Conservation (phyloP, 164 flowering plant species). For the Liriodendron chinense region DNA sequence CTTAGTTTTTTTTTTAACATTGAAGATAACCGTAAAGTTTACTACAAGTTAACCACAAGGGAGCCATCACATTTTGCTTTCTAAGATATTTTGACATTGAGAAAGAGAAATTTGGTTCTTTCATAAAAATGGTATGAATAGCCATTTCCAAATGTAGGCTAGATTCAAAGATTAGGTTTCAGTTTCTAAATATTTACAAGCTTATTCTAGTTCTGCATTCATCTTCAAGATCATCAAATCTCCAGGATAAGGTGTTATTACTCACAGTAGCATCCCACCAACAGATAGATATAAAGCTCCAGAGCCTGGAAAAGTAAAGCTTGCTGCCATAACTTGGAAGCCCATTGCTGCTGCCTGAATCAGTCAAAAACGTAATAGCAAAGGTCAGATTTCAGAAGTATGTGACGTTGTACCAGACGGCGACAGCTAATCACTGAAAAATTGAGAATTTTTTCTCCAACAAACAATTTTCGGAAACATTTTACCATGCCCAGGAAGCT, state of each 20-base stretch:
- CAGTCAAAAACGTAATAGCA: slow-evolving; percentile 7
- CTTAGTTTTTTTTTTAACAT: neutral
- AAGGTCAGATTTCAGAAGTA: slow-evolving; percentile 1
- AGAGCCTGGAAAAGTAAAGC: slow-evolving; percentile 28
- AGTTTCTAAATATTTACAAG: neutral
- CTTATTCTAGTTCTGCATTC: neutral
- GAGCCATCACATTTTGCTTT: neutral
- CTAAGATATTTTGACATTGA: neutral
- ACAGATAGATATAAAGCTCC: slow-evolving; percentile 63
- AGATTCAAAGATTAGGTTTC: neutral
- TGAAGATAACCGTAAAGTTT: too few species aligned
- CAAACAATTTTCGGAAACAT: neutral
- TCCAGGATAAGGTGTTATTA: slow-evolving; percentile 14
- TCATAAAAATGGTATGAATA: neutral
- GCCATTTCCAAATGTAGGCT: neutral
- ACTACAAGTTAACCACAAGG: neutral
- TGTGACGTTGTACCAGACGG: too few species aligned
- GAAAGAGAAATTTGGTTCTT: too few species aligned
- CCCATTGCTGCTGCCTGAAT: slow-evolving; percentile 78
- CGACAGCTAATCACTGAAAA: neutral
- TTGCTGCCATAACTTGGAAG: slow-evolving; percentile 70
- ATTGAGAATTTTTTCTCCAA: neutral
- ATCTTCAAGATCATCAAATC: neutral
- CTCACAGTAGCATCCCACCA: slow-evolving; percentile 91
- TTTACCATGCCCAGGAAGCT: slow-evolving; percentile 90